Evolutionary conservation across 768 basidiomycete genomes (phyloP).

Genomic region (Panaeolus papilionaceus): DNA sequence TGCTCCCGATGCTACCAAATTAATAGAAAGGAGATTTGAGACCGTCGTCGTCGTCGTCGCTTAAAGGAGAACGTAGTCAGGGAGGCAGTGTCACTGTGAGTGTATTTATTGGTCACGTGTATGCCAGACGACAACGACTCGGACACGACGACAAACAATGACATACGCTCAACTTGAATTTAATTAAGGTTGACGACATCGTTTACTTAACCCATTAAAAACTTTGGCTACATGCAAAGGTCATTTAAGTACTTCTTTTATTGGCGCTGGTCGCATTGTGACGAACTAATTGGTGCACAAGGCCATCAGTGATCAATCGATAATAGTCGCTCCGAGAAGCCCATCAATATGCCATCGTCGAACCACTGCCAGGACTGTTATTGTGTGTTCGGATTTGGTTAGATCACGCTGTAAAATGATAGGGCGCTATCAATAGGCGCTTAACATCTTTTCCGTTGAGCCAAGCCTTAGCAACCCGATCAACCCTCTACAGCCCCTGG

Average conservation of each 20-base stretch:
- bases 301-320: not conserved
- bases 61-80: conserved; percentile 5
- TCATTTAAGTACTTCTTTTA: too few relatives aligned
- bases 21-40: conserved; percentile 7
- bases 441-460: too few relatives aligned
- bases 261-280: too few relatives aligned
- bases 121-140: not conserved
- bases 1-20: not conserved
- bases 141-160: not conserved
- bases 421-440: too few relatives aligned
- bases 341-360: too few relatives aligned
- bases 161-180: not conserved
- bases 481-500: too few relatives aligned
- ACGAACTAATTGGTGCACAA: not conserved
- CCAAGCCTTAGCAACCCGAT: too few relatives aligned
- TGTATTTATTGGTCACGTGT: not conserved
- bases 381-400: too few relatives aligned
- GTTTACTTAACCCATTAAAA: too few relatives aligned
- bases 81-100: not conserved
- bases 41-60: conserved; percentile 9
- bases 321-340: not conserved
- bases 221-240: too few relatives aligned
- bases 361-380: too few relatives aligned
- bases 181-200: not conserved
- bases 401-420: too few relatives aligned